Evolutionary conservation across 2,329 filamentous ascomycete species (phyloP), one percentile per base, ranked within the genome.

Genomic region (Claviceps maximensis): DNA sequence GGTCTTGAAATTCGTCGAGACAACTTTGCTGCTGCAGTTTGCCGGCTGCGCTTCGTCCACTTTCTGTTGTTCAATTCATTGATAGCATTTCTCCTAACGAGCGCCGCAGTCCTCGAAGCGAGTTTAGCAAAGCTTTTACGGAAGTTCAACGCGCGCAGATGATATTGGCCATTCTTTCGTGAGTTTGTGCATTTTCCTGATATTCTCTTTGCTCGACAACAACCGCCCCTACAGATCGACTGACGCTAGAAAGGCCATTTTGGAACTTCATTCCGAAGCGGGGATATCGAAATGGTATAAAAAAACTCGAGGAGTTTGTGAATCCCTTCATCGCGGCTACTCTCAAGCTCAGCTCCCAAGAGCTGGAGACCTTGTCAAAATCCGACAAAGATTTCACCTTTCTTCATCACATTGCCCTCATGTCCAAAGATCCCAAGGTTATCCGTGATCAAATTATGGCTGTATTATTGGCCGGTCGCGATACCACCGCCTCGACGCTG

Each of bases 401-500:
- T 71, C 77, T 95, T 21, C 86, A 95, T 68, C 86, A 89, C 40
- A 78, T 96, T 4, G 88, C 89, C 47, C 76, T 77, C 33, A 89
- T 88, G 70, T 95, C 89, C 0, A 81, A 86, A 33, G 79, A 85
- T 64, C 74, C 75, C 54, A 78, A 75, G 51, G 79, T 89, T 3
- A 77, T 96, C 17, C 87, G 89, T 33, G 89, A 95, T 68, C 89
- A 96, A 68, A 75, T 95, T 49, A 79, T 93, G 27, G 84, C 85
- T 40, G 79, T 95, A 5, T 77, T 96, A 3, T 77, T 96, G 13
- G 90, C 90, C 1, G 89, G 89, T 8, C 79, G 87, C 29, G 90
- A 96, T 67, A 95, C 89, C 8, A 96, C 90, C 0, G 89, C 89
- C 21, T 79, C 78, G 23, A 89, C 87, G 0, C 75, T 96, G 0